phyloP scores from a whole-genome alignment of 2,329 filamentous ascomycete species.

The Botryotinia globosa region DNA sequence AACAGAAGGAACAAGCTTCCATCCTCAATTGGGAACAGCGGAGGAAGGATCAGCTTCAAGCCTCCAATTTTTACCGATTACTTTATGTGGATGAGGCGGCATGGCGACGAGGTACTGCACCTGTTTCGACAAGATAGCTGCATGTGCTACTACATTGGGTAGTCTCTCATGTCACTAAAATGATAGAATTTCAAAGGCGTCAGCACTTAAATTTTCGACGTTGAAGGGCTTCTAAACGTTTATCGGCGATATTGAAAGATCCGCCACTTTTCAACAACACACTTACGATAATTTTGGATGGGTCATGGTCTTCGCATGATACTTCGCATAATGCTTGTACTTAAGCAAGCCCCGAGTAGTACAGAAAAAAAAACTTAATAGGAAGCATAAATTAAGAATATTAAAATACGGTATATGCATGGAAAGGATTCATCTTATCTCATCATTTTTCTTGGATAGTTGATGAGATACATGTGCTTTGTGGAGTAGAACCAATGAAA shows the following conservation, averaged over 20 bases:
- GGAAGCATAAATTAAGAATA: constrained; percentile 9
- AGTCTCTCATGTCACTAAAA: constrained; percentile 9
- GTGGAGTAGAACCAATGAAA: constrained; percentile 14
- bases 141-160: constrained; percentile 20
- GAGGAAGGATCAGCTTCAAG: constrained; percentile 19
- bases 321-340: constrained; percentile 21
- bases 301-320: constrained; percentile 17
- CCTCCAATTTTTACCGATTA: constrained; percentile 21
- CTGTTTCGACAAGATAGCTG: constrained; percentile 13
- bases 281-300: constrained; percentile 21
- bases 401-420: not conserved
- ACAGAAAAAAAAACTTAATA: not conserved
- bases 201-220: constrained; percentile 19
- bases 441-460: constrained; percentile 12
- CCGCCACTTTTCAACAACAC: constrained; percentile 18
- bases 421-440: constrained; percentile 18
- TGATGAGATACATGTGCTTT: constrained; percentile 11
- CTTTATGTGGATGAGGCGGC: constrained; percentile 21
- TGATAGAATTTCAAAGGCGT: constrained; percentile 19
- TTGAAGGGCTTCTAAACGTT: constrained; percentile 14
- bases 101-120: constrained; percentile 20
- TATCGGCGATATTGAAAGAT: constrained; percentile 12
- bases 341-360: constrained; percentile 14
- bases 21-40: constrained; percentile 14
- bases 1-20: constrained; percentile 16